Conservation (phyloP, 2,329 filamentous ascomycete genomes). For the Hypoxylon sp. region DNA sequence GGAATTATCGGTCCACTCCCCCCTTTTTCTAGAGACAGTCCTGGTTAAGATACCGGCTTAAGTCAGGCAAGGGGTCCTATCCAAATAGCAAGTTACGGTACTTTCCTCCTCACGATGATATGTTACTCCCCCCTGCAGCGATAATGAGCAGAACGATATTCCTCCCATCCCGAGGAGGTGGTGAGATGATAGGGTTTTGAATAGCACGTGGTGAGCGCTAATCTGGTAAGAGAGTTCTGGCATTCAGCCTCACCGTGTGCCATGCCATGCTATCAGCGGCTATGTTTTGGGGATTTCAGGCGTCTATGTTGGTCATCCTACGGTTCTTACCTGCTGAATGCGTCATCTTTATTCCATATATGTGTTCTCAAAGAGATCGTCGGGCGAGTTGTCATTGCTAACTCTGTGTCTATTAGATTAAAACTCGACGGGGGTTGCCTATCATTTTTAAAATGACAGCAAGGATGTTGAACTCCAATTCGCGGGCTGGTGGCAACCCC, state of each 20-base stretch:
- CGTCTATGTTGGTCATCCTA: slow-evolving; percentile 20
- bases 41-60: slow-evolving; percentile 12
- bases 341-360: slow-evolving; percentile 12
- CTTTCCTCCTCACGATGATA: background rate
- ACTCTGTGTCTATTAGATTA: slow-evolving; percentile 24
- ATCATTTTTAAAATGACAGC: slow-evolving; percentile 12
- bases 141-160: slow-evolving; percentile 2
- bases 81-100: background rate
- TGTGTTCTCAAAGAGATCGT: slow-evolving; percentile 15
- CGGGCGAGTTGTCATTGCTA: slow-evolving; percentile 4
- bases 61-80: slow-evolving; percentile 6
- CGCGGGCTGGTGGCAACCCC: slow-evolving; percentile 21
- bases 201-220: slow-evolving; percentile 10
- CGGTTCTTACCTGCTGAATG: slow-evolving; percentile 25
- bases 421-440: slow-evolving; percentile 2
- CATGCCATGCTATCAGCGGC: slow-evolving; percentile 1
- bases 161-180: slow-evolving; percentile 3
- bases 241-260: slow-evolving; percentile 20
- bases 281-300: slow-evolving; percentile 3
- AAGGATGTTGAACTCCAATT: slow-evolving; percentile 22
- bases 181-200: slow-evolving; percentile 8
- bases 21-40: slow-evolving; percentile 9
- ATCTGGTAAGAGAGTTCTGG: background rate
- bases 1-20: slow-evolving; percentile 9
- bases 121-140: slow-evolving; percentile 4